phyloP scores from a whole-genome alignment of 768 basidiomycete species.

The Pleurotus cornucopiae region DNA sequence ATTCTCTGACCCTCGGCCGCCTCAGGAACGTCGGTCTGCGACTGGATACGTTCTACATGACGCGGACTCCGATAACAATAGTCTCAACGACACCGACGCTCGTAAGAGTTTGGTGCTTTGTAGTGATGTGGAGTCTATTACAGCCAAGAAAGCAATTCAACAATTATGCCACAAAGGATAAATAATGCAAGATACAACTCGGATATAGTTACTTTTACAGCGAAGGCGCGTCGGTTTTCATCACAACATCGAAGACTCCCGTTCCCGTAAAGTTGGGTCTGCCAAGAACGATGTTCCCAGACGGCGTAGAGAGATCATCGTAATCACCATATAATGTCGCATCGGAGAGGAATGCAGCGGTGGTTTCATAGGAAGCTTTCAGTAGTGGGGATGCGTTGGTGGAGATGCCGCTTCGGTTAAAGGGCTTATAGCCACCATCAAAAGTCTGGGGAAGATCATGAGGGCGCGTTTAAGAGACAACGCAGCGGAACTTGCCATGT shows the following conservation, averaged over 20 bases:
- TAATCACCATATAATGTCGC: constrained; percentile 94
- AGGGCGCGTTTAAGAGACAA: background rate
- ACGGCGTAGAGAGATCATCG: constrained; percentile 87
- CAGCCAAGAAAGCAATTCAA: constrained; percentile 1
- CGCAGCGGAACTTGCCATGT: constrained; percentile 70
- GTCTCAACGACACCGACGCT: no score
- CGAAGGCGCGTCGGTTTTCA: constrained; percentile 32
- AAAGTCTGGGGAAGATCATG: constrained; percentile 65
- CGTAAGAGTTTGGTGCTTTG: background rate
- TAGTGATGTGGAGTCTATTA: background rate
- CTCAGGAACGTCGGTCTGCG: no score
- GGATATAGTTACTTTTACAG: background rate
- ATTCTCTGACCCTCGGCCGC: no score
- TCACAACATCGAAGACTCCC: constrained; percentile 86
- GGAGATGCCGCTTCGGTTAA: constrained; percentile 94
- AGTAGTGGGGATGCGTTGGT: constrained; percentile 92
- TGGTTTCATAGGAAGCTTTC: constrained; percentile 98
- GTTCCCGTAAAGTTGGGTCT: constrained; percentile 89
- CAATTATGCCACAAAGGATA: background rate
- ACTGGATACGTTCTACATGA: no score
- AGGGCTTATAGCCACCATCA: constrained; percentile 96
- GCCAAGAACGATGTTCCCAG: constrained; percentile 88
- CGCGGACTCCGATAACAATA: no score
- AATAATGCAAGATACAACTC: background rate
- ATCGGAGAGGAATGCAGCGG: constrained; percentile 88